A percentile compares a stretch with the other conserved stretches of the same genome.
Evolutionary conservation across 345 rosid species (phyloP).

Genomic region (Geranium brycei): DNA sequence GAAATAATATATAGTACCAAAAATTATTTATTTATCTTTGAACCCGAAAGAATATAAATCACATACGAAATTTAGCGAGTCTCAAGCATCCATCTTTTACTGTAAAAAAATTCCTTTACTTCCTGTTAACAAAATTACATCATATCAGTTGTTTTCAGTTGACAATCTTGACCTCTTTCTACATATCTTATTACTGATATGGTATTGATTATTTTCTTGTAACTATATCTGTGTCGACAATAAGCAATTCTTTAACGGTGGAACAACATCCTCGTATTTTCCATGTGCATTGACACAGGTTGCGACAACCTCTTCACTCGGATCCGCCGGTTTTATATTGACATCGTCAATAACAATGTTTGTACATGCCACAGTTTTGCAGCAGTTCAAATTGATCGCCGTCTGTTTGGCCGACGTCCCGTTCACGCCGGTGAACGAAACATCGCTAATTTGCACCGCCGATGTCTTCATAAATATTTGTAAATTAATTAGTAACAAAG

Average conservation of each 20-base stretch:
- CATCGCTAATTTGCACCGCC: slow-evolving; percentile 23
- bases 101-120: no score
- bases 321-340: slow-evolving; percentile 1
- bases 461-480: slow-evolving; percentile 12
- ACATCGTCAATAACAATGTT: slow-evolving; percentile 14
- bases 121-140: no score
- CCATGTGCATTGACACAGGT: background rate
- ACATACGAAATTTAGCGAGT: no score
- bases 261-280: background rate
- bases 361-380: slow-evolving; percentile 15
- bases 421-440: slow-evolving; percentile 15
- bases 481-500: background rate
- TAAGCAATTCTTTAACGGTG: background rate
- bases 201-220: no score
- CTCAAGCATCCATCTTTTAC: no score
- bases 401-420: slow-evolving; percentile 26
- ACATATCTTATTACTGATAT: no score
- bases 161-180: no score
- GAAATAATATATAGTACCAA: no score
- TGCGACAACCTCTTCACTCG: background rate
- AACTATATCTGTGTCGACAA: background rate
- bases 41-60: no score
- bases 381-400: slow-evolving; percentile 20
- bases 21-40: no score
- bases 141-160: no score